Evolutionary conservation across 2,329 filamentous ascomycete genomes (phyloP).

Genomic region (Cercospora zeae-maydis): DNA sequence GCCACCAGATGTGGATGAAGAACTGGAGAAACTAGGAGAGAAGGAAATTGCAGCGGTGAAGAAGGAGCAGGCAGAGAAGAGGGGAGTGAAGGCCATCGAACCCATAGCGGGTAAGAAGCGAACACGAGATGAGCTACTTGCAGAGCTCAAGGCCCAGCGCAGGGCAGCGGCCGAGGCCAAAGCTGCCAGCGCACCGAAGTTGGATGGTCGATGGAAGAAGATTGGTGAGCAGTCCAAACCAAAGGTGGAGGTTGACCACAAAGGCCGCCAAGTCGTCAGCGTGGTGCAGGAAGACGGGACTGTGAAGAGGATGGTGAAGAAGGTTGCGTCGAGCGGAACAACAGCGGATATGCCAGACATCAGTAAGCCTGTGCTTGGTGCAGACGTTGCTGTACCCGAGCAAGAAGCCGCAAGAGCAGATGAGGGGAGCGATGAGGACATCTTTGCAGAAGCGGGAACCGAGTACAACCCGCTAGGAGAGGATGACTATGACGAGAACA

Average conservation of each 20-base stretch:
- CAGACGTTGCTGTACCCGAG: constrained; percentile 31
- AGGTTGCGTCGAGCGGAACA: constrained; percentile 38
- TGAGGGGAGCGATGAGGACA: constrained; percentile 53
- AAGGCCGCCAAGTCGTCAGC: constrained; percentile 56
- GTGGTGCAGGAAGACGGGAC: constrained; percentile 58
- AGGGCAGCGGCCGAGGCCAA: constrained; percentile 45
- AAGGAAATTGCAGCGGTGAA: constrained; percentile 68
- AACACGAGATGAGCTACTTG: constrained; percentile 57
- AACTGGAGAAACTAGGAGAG: constrained; percentile 53
- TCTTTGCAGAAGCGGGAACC: constrained; percentile 58
- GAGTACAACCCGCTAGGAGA: constrained; percentile 59
- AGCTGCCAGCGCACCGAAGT: constrained; percentile 44
- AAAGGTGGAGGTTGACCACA: constrained; percentile 55
- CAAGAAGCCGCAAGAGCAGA: constrained; percentile 18
- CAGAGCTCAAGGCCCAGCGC: constrained; percentile 55
- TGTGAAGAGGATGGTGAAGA: constrained; percentile 59
- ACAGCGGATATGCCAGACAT: constrained; percentile 27
- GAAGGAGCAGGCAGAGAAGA: constrained; percentile 55
- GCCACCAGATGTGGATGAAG: constrained; percentile 41
- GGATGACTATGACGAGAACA: constrained; percentile 47
- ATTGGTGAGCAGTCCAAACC: constrained; percentile 51
- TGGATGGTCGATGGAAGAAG: constrained; percentile 37
- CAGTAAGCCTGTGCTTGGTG: constrained; percentile 34
- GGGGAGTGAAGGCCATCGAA: constrained; percentile 46
- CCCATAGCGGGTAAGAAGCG: constrained; percentile 49